A percentile compares a stretch with the other conserved stretches of the same genome.
These are phyloP conservation scores for Spergularia azorica DNA, from an alignment of 179 eudicot genomes.

Conservation along the genomic window DNA sequence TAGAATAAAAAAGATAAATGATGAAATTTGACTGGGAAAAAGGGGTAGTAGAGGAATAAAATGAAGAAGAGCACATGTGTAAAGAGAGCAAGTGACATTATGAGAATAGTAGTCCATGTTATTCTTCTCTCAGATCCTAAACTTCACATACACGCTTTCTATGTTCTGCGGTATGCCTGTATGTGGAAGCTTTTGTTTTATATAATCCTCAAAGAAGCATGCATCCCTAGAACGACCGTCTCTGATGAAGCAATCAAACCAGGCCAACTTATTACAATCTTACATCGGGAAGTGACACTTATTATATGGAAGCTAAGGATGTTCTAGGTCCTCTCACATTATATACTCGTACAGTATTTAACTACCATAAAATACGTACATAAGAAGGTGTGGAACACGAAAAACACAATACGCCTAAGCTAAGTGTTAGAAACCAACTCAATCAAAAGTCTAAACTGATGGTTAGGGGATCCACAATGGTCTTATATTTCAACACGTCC, in stretches of 20 bases:
- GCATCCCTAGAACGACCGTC: constrained; percentile 10
- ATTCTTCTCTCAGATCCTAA: constrained; percentile 9
- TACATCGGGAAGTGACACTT: neutral
- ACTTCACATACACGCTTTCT: constrained; percentile 15
- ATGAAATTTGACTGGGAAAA: constrained; percentile 12
- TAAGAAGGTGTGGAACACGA: too few species aligned
- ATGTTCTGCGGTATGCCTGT: neutral
- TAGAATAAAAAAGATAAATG: neutral
- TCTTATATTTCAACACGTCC: too few species aligned
- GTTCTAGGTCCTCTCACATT: too few species aligned
- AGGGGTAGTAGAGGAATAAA: constrained; percentile 3
- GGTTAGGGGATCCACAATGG: too few species aligned
- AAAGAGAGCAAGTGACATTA: neutral
- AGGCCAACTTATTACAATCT: neutral
- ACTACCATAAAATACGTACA: too few species aligned
- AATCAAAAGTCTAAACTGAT: too few species aligned
- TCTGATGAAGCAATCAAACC: neutral
- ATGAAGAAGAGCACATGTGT: constrained; percentile 13
- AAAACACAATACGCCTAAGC: too few species aligned
- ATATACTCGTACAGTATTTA: too few species aligned
- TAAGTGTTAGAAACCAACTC: too few species aligned
- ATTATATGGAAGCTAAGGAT: too few species aligned
- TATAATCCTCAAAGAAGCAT: neutral
- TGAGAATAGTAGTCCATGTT: neutral
- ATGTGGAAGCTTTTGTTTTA: neutral